Conservation (phyloP, 306 rosid species). For the Castanopsis chinensis region DNA sequence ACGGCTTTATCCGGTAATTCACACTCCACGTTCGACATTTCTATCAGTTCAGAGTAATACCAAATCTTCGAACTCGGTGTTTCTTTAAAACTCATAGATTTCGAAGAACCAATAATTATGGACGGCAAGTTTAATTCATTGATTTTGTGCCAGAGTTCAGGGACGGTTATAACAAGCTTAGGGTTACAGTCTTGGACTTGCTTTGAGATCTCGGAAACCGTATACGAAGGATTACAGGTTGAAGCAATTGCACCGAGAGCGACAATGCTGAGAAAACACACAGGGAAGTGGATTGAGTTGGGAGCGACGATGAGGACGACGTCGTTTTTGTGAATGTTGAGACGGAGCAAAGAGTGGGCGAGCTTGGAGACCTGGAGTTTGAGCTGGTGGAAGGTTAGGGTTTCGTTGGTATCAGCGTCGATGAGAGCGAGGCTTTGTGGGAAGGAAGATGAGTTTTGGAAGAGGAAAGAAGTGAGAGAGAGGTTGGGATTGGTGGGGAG, state of each 20-base stretch:
- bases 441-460: constrained; percentile 27
- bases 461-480: constrained; percentile 49
- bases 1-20: constrained; percentile 5
- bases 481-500: constrained; percentile 37
- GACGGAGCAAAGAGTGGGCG: constrained; percentile 8
- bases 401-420: constrained; percentile 27
- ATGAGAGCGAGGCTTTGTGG: constrained; percentile 28
- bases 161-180: constrained; percentile 27
- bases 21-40: background rate
- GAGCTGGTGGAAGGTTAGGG: constrained; percentile 42
- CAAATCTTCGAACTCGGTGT: background rate
- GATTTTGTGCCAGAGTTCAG: constrained; percentile 21
- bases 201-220: constrained; percentile 18
- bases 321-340: constrained; percentile 21
- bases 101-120: constrained; percentile 4
- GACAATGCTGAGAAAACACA: constrained; percentile 4
- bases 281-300: constrained; percentile 9
- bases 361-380: constrained; percentile 24
- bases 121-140: constrained; percentile 19
- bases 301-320: constrained; percentile 28
- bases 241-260: constrained; percentile 28
- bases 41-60: constrained; percentile 25
- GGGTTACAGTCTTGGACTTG: constrained; percentile 41
- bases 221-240: constrained; percentile 22
- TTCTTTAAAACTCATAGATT: background rate